These are phyloP conservation scores for Knoxdaviesia capensis DNA, from an alignment of 2,329 filamentous ascomycete genomes.

Conservation along the genomic window DNA sequence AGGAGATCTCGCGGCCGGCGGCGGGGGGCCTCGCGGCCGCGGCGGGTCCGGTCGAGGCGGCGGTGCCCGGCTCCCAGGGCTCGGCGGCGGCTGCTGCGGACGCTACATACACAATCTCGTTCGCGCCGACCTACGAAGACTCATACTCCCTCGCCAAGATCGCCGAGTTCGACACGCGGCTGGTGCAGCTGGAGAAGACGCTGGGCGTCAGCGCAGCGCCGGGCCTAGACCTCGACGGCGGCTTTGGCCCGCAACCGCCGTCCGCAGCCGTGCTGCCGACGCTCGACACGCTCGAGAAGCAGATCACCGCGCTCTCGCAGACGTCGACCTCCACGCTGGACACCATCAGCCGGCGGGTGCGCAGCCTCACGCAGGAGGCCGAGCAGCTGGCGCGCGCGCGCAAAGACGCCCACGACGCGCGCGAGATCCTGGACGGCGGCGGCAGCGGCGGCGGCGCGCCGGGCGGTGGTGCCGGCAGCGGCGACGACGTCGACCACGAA, in stretches of 20 bases:
- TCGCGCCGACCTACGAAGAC: slow-evolving; percentile 43
- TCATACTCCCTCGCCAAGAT: slow-evolving; percentile 58
- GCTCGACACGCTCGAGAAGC: slow-evolving; percentile 60
- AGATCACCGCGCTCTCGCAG: slow-evolving; percentile 55
- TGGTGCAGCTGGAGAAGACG: slow-evolving; percentile 58
- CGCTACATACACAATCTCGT: slow-evolving; percentile 43
- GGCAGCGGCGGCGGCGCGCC: slow-evolving; percentile 11
- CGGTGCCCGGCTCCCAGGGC: slow-evolving; percentile 6
- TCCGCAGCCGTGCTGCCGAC: slow-evolving; percentile 75
- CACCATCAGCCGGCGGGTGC: slow-evolving; percentile 47
- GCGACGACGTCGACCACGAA: slow-evolving; percentile 53
- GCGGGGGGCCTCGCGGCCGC: slow-evolving; percentile 3
- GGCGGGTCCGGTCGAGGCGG: neutral
- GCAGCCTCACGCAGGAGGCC: slow-evolving; percentile 51
- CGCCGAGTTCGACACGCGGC: slow-evolving; percentile 70
- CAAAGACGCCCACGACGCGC: slow-evolving; percentile 38
- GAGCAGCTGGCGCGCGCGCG: slow-evolving; percentile 48
- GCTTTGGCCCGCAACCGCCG: slow-evolving; percentile 32
- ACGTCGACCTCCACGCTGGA: slow-evolving; percentile 56
- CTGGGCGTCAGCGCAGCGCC: slow-evolving; percentile 59
- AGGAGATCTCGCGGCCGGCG: slow-evolving; percentile 32
- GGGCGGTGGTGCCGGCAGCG: too few species aligned
- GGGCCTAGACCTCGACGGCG: slow-evolving; percentile 38
- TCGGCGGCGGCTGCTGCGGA: slow-evolving; percentile 9
- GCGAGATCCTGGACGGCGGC: slow-evolving; percentile 29